A percentile compares a stretch with the other conserved stretches of the same genome.
phyloP scores from a whole-genome alignment of 805 yeast species.

The Lipomyces orientalis region DNA sequence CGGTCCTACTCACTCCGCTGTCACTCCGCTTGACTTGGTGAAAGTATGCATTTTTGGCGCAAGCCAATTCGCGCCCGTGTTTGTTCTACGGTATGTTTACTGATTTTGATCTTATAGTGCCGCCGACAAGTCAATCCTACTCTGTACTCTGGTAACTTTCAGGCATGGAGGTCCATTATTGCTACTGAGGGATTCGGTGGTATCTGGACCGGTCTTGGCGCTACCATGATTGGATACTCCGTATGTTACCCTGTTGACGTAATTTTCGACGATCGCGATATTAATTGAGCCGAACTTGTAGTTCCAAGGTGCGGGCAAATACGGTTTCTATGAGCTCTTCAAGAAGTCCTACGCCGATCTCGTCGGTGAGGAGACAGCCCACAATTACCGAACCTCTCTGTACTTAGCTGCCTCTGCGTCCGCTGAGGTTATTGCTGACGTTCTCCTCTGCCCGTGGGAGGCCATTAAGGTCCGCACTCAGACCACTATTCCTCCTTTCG shows the following conservation, averaged over 20 bases:
- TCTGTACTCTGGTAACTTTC: conserved; percentile 74
- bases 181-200: conserved; percentile 75
- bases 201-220: conserved; percentile 86
- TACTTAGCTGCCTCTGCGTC: conserved; percentile 86
- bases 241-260: conserved; percentile 6
- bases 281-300: background rate
- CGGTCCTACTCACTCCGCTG: conserved; percentile 94
- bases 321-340: conserved; percentile 92
- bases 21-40: conserved; percentile 91
- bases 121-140: conserved; percentile 84
- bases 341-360: conserved; percentile 75
- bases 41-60: conserved; percentile 48
- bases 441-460: conserved; percentile 90
- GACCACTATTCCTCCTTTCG: conserved; percentile 88
- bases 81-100: background rate
- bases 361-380: conserved; percentile 66
- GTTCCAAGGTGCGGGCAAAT: conserved; percentile 96
- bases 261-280: background rate
- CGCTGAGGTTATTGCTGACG: conserved; percentile 93
- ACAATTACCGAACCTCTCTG: conserved; percentile 71
- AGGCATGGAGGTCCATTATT: conserved; percentile 80
- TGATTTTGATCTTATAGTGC: conserved; percentile 48
- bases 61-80: background rate
- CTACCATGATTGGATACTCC: conserved; percentile 91
- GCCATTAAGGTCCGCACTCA: conserved; percentile 94